These are phyloP conservation scores for Senna siamea DNA, from an alignment of 306 rosid genomes.

Conservation along the genomic window DNA sequence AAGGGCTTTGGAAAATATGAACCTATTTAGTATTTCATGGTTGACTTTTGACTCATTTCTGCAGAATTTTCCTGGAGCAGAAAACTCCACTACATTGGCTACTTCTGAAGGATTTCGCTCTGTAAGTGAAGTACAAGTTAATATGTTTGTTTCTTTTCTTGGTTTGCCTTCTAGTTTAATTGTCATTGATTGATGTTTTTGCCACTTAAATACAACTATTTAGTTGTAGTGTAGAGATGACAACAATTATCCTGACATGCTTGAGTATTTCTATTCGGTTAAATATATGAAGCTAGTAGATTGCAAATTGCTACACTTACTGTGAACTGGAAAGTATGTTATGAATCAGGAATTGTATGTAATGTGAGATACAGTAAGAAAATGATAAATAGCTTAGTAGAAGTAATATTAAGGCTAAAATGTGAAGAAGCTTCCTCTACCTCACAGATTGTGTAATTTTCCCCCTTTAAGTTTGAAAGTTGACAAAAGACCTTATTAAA, in stretches of 20 bases:
- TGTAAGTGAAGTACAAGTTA: constrained; percentile 54
- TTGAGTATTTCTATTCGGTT: constrained; percentile 15
- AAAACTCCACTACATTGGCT: constrained; percentile 62
- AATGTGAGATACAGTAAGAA: neutral
- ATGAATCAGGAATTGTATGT: neutral
- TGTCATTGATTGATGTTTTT: constrained; percentile 25
- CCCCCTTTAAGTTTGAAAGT: no score
- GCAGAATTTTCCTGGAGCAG: constrained; percentile 76
- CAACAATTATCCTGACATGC: constrained; percentile 1
- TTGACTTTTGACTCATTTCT: constrained; percentile 44
- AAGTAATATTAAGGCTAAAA: no score
- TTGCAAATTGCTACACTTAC: neutral
- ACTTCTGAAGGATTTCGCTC: constrained; percentile 81
- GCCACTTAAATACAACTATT: constrained; percentile 12
- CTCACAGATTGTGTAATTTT: no score
- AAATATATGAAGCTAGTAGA: neutral
- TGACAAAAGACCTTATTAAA: no score
- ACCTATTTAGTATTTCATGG: constrained; percentile 16
- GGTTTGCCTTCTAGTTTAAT: constrained; percentile 26
- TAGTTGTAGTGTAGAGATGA: constrained; percentile 16
- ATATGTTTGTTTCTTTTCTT: constrained; percentile 19
- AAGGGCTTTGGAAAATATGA: constrained; percentile 16
- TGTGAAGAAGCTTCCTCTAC: no score
- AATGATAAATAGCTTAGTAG: neutral
- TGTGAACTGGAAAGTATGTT: neutral